These are phyloP conservation scores for Kazachstania martiniae DNA, from an alignment of 805 yeast genomes.

Conservation along the genomic window DNA sequence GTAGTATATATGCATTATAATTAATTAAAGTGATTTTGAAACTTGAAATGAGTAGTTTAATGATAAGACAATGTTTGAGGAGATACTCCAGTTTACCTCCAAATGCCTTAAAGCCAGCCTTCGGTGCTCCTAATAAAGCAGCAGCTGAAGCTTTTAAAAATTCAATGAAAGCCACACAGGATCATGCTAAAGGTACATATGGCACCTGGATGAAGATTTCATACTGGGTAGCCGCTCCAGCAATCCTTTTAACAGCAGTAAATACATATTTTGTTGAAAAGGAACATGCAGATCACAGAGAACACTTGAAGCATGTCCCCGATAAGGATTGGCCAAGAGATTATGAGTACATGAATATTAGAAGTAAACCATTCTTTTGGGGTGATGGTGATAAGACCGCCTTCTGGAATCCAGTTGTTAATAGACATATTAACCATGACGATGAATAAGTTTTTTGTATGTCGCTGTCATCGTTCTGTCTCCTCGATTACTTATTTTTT, in stretches of 20 bases:
- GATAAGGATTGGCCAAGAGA: constrained; percentile 92
- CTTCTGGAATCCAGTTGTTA: constrained; percentile 90
- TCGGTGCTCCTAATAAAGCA: constrained; percentile 34
- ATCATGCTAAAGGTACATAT: constrained; percentile 74
- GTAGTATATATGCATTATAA: not conserved
- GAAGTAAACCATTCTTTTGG: constrained; percentile 89
- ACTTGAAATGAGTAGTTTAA: constrained; percentile 1
- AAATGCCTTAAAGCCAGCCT: constrained; percentile 38
- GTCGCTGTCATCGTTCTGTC: too few species aligned
- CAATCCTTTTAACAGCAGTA: constrained; percentile 61
- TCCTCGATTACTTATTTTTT: too few species aligned
- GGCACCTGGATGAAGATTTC: constrained; percentile 80
- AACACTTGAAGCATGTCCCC: constrained; percentile 52
- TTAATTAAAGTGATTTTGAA: not conserved
- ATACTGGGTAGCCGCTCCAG: constrained; percentile 71
- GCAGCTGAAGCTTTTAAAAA: constrained; percentile 65
- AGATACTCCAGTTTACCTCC: constrained; percentile 31
- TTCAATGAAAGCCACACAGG: constrained; percentile 50
- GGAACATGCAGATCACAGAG: constrained; percentile 86
- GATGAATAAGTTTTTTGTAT: too few species aligned
- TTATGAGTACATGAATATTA: constrained; percentile 84
- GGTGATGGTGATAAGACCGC: constrained; percentile 96
- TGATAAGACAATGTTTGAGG: constrained; percentile 13
- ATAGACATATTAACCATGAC: constrained; percentile 61
- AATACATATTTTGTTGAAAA: constrained; percentile 75